A percentile compares a stretch with the other conserved stretches of the same genome.
phyloP scores from a whole-genome alignment of 768 basidiomycete species.

The Lentinula raphanica region DNA sequence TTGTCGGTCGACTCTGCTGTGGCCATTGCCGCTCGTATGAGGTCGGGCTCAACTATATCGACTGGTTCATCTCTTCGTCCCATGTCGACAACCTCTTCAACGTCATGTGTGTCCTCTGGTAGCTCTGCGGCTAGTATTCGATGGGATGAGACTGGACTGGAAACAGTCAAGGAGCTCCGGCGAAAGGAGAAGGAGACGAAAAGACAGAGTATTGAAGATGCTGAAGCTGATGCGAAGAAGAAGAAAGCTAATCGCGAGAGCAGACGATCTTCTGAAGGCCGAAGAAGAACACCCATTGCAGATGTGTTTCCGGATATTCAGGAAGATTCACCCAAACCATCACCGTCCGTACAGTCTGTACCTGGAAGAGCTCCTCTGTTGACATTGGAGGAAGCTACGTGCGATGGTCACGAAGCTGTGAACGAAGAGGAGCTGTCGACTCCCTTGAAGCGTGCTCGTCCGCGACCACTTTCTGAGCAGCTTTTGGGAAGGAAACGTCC shows the following conservation, averaged over 20 bases:
- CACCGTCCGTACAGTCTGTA: background rate
- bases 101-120: slow-evolving; percentile 27
- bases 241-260: slow-evolving; percentile 26
- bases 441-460: slow-evolving; percentile 37
- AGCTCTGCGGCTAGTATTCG: slow-evolving; percentile 42
- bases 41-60: slow-evolving; percentile 34
- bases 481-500: slow-evolving; percentile 45
- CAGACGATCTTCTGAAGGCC: slow-evolving; percentile 40
- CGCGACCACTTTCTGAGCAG: slow-evolving; percentile 64
- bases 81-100: slow-evolving; percentile 27
- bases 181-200: slow-evolving; percentile 30
- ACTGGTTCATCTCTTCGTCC: slow-evolving; percentile 42
- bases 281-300: slow-evolving; percentile 47
- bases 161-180: slow-evolving; percentile 44
- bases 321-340: slow-evolving; percentile 12
- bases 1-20: slow-evolving; percentile 32
- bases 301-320: slow-evolving; percentile 54
- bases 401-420: slow-evolving; percentile 40
- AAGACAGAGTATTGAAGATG: slow-evolving; percentile 22
- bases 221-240: slow-evolving; percentile 30
- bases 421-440: slow-evolving; percentile 23
- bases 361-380: slow-evolving; percentile 22
- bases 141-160: slow-evolving; percentile 47
- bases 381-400: slow-evolving; percentile 48
- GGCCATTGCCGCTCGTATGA: slow-evolving; percentile 15